Evolutionary conservation across 768 basidiomycete genomes (phyloP), one percentile per base, ranked within the genome.

Genomic region (Mycena kentingensis): DNA sequence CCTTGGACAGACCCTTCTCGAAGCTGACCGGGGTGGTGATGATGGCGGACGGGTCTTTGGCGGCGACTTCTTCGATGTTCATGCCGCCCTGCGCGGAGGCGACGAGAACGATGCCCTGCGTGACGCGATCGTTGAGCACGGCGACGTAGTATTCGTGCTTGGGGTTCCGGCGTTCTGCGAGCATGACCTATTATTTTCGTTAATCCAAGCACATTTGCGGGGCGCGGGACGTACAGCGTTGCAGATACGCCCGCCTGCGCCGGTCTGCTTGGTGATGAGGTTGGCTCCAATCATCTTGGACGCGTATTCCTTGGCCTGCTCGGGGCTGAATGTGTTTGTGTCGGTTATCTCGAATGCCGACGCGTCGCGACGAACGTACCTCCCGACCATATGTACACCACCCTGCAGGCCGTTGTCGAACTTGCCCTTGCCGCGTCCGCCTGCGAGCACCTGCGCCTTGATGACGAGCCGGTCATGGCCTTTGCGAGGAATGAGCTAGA

Each of bases 61-160:
- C 91, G 24, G 97, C 97, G 41, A 99, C 97, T 65, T 99, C 97
- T 71, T 99, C 97, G 65, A 99, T 99, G 73, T 98, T 98, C 97
- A 99, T 99, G 51, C 97, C 97, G 50, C 97, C 97, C 67, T 98
- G 94, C 18, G 81, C 80, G 37, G 97, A 98, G 18, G 87, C 87
- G 48, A 99, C 96, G 41, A 99, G 82, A 26, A 98, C 97, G 37
- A 93, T 90, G 13, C 90, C 88, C 54, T 93, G 87, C 5, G 87
- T 77, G 13, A 81, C 83, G 60, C 97, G 91, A 78, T 99, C 97
- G 66, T 98, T 98, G 49, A 99, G 82, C 27, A 98, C 84, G 13
- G 97, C 97, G 45, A 95, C 89, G 65, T 99, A 99, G 79, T 98
- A 98, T 70, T 99, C 97, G 68, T 99, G 97, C 35, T 84, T 81